Percentiles rank a stretch among this genome's conserved stretches.
Conservation (phyloP, 352 stramenopile genomes). For the Globisporangium nodosum region DNA sequence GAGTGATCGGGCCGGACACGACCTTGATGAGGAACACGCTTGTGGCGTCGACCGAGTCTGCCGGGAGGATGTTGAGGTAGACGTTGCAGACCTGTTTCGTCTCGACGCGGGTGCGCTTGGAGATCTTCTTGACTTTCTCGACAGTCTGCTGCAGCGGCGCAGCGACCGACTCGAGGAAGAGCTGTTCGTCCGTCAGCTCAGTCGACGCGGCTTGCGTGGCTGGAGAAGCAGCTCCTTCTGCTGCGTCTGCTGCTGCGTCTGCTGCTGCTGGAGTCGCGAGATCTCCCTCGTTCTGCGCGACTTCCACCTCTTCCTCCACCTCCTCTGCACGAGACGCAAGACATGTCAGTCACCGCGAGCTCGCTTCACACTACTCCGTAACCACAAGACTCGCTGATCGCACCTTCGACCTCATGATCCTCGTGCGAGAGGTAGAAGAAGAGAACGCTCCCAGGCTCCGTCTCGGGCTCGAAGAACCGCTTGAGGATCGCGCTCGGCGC, state of each 20-base stretch:
- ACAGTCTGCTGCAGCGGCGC: conserved; percentile 15
- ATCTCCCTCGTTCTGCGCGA: conserved; percentile 24
- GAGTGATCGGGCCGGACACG: conserved; percentile 33
- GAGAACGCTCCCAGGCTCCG: conserved; percentile 55
- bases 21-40: conserved; percentile 84
- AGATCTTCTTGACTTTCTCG: conserved; percentile 36
- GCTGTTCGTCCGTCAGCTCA: conserved; percentile 62
- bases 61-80: conserved; percentile 63
- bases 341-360: not conserved
- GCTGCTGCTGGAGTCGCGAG: conserved; percentile 9
- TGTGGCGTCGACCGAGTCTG: conserved; percentile 48
- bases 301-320: conserved; percentile 76
- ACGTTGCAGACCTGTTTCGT: conserved; percentile 55
- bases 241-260: not conserved
- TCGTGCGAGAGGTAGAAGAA: conserved; percentile 75
- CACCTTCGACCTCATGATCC: conserved; percentile 63
- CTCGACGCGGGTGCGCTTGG: conserved; percentile 44
- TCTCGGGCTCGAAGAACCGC: conserved; percentile 53
- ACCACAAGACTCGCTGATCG: no score
- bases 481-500: conserved; percentile 32
- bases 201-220: not conserved
- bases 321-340: conserved; percentile 30
- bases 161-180: conserved; percentile 50
- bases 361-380: not conserved
- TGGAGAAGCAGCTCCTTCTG: not conserved